Evolutionary conservation across 169 alveolate genomes (phyloP), one percentile per base, ranked within the genome.

Genomic region (Nephromyces sp.): DNA sequence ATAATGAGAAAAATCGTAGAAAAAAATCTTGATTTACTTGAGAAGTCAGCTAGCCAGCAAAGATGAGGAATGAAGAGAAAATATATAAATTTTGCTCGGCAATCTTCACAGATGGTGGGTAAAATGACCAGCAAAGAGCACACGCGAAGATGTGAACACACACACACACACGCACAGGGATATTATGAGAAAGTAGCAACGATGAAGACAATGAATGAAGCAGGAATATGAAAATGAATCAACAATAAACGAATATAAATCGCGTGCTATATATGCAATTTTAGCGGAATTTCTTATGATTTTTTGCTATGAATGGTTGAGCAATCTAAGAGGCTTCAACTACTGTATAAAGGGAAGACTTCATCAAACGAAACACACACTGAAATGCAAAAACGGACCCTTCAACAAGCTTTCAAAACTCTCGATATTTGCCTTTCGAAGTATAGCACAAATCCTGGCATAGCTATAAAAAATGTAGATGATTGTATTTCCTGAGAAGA

Each of bases 401-500:
- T 25, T 0, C 68, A 52, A 22, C 25, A 6, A 22, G 43, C 34
- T 1, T 24, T 22, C 22, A 64, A 21, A 21, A 65, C n/a, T 4
- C 2, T 63, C 61, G 66, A 62, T 28, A 4, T 68, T 73, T 3
- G 81, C 81, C 64, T 74, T 74, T 24, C 81, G 33, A 52, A 61
- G 62, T 67, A 75, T 68, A 25, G 69, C 31, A 31, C 84, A 74
- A 22, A 79, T 68, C 43, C 85, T 68, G 5, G 85, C 85, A 22
- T 79, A 79, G 70, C 82, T 81, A 27, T 79, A 79, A 68, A 79
- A 57, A 29, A 79, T 68, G 28, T 70, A 79, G 6, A 73, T 85
- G 6, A 85, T 85, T 1, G 87, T 81, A 66, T 81, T 86, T 35
- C 99, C 99, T 76, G 92, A 89, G 52, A 97, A 97, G 80, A 90